These are phyloP conservation scores for Hibiscus syriacus DNA, from an alignment of 345 rosid species.

Conservation along the genomic window DNA sequence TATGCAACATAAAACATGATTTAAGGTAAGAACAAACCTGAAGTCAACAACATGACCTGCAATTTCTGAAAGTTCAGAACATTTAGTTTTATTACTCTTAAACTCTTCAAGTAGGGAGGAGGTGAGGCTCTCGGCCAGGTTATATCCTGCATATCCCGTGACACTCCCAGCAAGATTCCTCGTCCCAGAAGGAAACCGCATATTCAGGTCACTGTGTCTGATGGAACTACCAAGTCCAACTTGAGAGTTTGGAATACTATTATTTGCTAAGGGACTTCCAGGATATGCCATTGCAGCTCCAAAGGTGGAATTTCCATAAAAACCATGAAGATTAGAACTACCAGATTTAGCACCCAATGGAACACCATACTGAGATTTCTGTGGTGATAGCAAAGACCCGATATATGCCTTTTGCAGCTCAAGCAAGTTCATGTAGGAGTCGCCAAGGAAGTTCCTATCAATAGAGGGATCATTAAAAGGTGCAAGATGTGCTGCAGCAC, in stretches of 20 bases:
- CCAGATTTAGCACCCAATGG: conserved; percentile 45
- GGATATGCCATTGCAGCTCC: conserved; percentile 56
- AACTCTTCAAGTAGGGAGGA: conserved; percentile 22
- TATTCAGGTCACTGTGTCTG: conserved; percentile 42
- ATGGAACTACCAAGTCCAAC: conserved; percentile 49
- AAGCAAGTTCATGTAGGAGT: conserved; percentile 48
- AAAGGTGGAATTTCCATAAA: conserved; percentile 47
- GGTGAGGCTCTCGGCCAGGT: conserved; percentile 42
- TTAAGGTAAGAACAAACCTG: conserved; percentile 36
- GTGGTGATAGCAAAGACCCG: conserved; percentile 40
- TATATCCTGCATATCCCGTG: conserved; percentile 35
- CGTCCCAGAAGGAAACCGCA: conserved; percentile 44
- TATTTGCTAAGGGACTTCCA: conserved; percentile 56
- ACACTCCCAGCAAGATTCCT: conserved; percentile 46
- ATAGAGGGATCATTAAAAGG: conserved; percentile 41
- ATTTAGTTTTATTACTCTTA: not conserved
- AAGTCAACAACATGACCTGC: conserved; percentile 69
- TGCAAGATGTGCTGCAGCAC: conserved; percentile 39
- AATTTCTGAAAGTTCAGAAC: conserved; percentile 32
- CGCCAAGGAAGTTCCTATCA: conserved; percentile 47
- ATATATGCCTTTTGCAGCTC: conserved; percentile 63
- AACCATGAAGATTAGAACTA: conserved; percentile 49
- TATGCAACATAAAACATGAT: not conserved
- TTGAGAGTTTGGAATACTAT: conserved; percentile 46
- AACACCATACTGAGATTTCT: conserved; percentile 49